Evolutionary conservation across 805 yeast species (phyloP), one percentile per base, ranked within the genome.

Genomic region (Candida germanica): DNA sequence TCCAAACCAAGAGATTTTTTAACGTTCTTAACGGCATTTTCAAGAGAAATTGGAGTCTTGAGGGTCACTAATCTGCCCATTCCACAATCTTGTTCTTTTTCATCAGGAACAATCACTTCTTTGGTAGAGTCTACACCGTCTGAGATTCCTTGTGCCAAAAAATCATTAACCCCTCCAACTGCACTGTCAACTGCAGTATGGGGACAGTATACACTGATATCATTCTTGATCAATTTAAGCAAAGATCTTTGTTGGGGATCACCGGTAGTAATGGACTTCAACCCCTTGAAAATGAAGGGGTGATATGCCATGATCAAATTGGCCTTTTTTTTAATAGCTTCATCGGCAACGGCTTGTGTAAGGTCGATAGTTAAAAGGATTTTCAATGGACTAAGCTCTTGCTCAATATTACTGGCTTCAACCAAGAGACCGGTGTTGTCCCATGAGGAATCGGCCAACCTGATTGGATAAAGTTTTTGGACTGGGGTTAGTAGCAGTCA

Each of bases 161-260:
- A 93, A 56, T 88, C 98, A 48, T 93, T 93, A 43, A 93, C 96
- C 15, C 98, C 98, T n/a, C 83, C 84, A 9, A 61, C 59, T 7
- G 93, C 93, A 16, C 97, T 91, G 60, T 93, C 98, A 3, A 93
- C 84, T 0, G 98, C 88, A 1, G 98, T 91, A 54, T 93, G 99
- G 17, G 99, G 98, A 37, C 83, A 83, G 57, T 93, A 93, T 1
- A 93, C 98, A 32, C 88, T 77, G 38, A 93, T 75, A n/a, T 86
- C 84, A 40, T 79, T 72, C 46, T 79, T 80, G 35, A 87, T 80
- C 49, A 93, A 69, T 36, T 74, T 73, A 26, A 91, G 57, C 36
- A 91, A 66, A 5, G 95, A 84, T 15, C 61, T 61, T 53, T 93
- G 97, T 56, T 93, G 98, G 0, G 96, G 82, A 49, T 87, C 83